Conservation (phyloP, 768 basidiomycete species). For the Kondoa malvinella region DNA sequence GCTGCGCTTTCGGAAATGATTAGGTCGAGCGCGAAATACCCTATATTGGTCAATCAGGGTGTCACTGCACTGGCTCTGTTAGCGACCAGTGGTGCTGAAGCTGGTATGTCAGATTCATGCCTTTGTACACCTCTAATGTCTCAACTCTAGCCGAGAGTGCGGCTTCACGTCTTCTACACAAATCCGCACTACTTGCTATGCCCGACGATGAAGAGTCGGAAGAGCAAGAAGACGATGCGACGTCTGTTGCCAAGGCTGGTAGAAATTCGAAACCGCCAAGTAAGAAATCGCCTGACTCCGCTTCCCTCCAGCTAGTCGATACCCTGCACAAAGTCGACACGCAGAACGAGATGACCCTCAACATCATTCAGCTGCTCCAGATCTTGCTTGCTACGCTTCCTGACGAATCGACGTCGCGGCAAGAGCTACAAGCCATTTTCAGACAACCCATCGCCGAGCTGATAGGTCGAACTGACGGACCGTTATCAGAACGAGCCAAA, state of each 20-base stretch:
- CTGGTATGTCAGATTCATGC: background rate
- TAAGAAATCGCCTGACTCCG: background rate
- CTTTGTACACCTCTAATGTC: background rate
- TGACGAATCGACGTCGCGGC: background rate
- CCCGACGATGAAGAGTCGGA: background rate
- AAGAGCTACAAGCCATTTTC: background rate
- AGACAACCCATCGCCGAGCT: background rate
- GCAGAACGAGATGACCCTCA: background rate
- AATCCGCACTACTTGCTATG: background rate
- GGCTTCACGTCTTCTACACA: background rate
- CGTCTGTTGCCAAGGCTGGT: too few species aligned
- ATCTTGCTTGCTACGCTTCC: background rate
- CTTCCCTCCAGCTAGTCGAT: background rate
- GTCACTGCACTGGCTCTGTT: constrained; percentile 65
- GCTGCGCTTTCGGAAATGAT: constrained; percentile 54
- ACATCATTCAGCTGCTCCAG: background rate
- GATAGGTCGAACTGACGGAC: too few species aligned
- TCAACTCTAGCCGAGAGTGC: background rate
- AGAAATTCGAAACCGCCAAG: background rate
- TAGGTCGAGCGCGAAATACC: constrained; percentile 58
- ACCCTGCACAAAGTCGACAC: background rate
- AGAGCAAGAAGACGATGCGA: too few species aligned
- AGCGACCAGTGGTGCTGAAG: constrained; percentile 23
- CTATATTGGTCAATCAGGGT: constrained; percentile 73
- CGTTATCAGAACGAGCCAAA: too few species aligned